These are phyloP conservation scores for Cytidiella melzeri DNA, from an alignment of 768 basidiomycete genomes.

Conservation along the genomic window DNA sequence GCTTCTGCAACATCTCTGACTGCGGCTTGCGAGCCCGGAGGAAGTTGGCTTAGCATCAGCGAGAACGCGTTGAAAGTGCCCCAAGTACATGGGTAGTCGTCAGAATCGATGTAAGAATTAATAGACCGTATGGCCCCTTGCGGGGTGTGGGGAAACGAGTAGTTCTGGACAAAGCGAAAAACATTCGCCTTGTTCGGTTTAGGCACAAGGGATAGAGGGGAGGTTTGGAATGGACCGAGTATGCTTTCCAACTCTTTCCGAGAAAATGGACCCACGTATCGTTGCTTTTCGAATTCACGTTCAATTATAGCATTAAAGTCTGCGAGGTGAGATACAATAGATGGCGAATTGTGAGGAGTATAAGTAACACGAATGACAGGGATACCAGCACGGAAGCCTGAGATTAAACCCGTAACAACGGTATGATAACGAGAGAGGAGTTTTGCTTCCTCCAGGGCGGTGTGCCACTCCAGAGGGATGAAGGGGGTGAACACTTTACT, in stretches of 20 bases:
- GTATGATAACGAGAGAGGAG: conserved; percentile 23
- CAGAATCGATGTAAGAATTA: conserved; percentile 26
- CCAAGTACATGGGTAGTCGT: conserved; percentile 36
- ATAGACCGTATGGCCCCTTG: conserved; percentile 21
- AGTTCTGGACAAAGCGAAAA: conserved; percentile 29
- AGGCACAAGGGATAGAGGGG: conserved; percentile 34
- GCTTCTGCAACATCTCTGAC: conserved; percentile 34
- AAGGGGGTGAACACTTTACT: conserved; percentile 27
- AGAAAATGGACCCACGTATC: conserved; percentile 34
- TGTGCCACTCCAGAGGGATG: conserved; percentile 25
- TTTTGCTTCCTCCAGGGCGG: conserved; percentile 9
- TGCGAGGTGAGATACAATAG: conserved; percentile 24
- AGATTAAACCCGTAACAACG: conserved; percentile 18
- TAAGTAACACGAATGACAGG: conserved; percentile 22
- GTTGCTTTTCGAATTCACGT: conserved; percentile 30
- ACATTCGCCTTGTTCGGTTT: conserved; percentile 25
- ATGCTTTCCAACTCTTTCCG: conserved; percentile 19
- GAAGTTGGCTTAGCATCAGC: conserved; percentile 27
- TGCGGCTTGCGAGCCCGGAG: conserved; percentile 31
- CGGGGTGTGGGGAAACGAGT: conserved; percentile 21
- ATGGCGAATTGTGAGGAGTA: conserved; percentile 28
- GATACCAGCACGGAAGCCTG: conserved; percentile 32
- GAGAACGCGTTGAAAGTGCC: conserved; percentile 33
- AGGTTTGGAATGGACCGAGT: conserved; percentile 36
- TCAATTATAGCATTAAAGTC: conserved; percentile 21